phyloP scores from a whole-genome alignment of 31 red algal species.

The Porphyra umbilicalis region DNA sequence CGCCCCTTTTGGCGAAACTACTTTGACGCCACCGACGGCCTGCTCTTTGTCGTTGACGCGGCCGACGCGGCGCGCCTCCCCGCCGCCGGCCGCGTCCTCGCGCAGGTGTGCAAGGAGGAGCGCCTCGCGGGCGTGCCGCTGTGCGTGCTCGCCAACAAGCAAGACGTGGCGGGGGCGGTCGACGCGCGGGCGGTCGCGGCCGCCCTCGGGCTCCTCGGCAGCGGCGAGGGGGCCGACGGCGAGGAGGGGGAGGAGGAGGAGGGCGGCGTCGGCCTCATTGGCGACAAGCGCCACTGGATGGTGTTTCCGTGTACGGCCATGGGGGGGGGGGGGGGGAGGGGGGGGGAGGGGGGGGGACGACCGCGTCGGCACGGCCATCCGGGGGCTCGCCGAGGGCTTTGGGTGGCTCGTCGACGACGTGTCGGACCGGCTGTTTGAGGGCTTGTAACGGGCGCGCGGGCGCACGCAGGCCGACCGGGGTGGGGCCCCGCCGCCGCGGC shows the following conservation, averaged over 20 bases:
- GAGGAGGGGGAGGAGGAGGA: not conserved
- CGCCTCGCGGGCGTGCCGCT: slow-evolving; percentile 83
- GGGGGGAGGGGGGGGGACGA: slow-evolving; percentile 57
- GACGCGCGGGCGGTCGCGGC: slow-evolving; percentile 27
- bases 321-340: slow-evolving; percentile 18
- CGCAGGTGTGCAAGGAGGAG: slow-evolving; percentile 66
- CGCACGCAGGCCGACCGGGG: too few species aligned
- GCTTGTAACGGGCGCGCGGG: not conserved
- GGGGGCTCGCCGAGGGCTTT: not conserved
- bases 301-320: slow-evolving; percentile 63
- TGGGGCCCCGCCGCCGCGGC: too few species aligned
- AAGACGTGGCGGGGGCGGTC: slow-evolving; percentile 74
- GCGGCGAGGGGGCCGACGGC: too few species aligned
- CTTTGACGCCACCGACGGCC: slow-evolving; percentile 95
- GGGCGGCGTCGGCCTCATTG: slow-evolving; percentile 28
- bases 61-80: slow-evolving; percentile 55
- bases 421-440: slow-evolving; percentile 3
- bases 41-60: slow-evolving; percentile 95
- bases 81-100: slow-evolving; percentile 55
- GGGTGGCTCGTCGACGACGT: not conserved
- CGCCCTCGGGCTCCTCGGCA: slow-evolving; percentile 20
- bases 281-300: slow-evolving; percentile 67
- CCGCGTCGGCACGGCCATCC: slow-evolving; percentile 2
- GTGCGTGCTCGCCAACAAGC: slow-evolving; percentile 93
- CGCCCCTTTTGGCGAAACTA: slow-evolving; percentile 98